Percentiles rank a stretch among this genome's conserved stretches.
Conservation (phyloP, 441 rosid species). For the Bruguiera hainesii region DNA sequence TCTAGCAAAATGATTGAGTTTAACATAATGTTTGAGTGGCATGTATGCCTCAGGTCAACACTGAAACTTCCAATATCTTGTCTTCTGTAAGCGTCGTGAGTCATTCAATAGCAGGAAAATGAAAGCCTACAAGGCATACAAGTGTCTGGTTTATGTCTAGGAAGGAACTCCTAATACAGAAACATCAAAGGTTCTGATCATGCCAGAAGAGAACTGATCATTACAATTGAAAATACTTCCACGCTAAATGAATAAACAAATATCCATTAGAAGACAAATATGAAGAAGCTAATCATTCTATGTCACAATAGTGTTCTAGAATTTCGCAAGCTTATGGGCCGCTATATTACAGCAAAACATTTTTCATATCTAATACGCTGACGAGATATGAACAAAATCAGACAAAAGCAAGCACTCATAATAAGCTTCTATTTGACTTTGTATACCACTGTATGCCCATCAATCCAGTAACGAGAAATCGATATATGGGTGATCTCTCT, state of each 20-base stretch:
- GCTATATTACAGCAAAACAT: constrained; percentile 20
- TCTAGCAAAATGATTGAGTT: no score
- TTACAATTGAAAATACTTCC: not conserved
- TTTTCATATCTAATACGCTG: constrained; percentile 5
- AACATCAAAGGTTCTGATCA: no score
- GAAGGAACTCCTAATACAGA: no score
- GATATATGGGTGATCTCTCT: constrained; percentile 1
- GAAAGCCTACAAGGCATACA: no score
- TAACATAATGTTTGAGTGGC: no score
- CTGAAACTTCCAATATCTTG: no score
- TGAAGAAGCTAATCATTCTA: constrained; percentile 2
- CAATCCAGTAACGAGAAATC: constrained; percentile 4
- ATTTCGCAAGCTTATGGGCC: constrained; percentile 14
- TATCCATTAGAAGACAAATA: not conserved
- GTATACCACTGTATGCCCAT: constrained; percentile 15
- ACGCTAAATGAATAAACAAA: not conserved
- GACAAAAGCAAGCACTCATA: constrained; percentile 19
- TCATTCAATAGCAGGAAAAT: no score
- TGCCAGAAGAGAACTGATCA: not conserved
- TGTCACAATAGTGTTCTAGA: constrained; percentile 3
- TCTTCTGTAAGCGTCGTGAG: no score
- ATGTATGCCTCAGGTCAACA: no score
- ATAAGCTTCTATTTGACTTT: constrained; percentile 17
- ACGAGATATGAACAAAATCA: constrained; percentile 9
- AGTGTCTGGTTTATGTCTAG: no score